Percentiles rank a stretch among this genome's conserved stretches.
Conservation (phyloP, 306 rosid genomes). For the Carpinus viminea region DNA sequence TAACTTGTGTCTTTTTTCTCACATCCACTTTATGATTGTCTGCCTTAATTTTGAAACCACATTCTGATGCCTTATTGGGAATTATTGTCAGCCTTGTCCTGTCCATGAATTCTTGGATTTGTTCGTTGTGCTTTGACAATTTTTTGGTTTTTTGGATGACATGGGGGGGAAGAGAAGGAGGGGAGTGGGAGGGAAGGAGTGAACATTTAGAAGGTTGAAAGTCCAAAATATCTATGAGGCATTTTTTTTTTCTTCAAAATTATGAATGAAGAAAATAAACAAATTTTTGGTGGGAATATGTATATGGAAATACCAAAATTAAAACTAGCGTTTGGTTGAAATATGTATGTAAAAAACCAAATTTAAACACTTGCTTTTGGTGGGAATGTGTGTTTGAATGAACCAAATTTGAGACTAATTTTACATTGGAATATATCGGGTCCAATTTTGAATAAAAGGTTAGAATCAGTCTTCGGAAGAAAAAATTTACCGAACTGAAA, state of each 20-base stretch:
- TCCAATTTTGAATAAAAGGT: neutral
- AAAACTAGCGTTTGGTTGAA: neutral
- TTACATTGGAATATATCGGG: neutral
- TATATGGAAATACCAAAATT: neutral
- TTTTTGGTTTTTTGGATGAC: neutral
- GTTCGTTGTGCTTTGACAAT: neutral
- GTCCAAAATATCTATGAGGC: too few relatives aligned
- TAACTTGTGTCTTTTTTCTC: neutral
- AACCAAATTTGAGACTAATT: neutral
- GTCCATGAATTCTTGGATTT: neutral
- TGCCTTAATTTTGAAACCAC: neutral
- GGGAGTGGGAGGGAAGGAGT: too few relatives aligned
- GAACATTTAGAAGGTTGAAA: too few relatives aligned
- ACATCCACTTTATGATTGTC: neutral
- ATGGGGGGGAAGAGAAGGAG: neutral
- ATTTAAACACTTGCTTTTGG: neutral
- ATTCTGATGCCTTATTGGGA: neutral
- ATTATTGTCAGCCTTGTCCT: neutral
- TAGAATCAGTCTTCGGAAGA: neutral
- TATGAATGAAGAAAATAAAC: too few relatives aligned
- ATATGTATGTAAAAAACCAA: too few relatives aligned
- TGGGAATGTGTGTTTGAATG: neutral
- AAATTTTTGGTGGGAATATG: neutral
- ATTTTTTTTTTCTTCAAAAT: too few relatives aligned
- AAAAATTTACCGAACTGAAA: neutral